Base-by-base conservation (phyloP, 129 eudicot species). In the Helianthus annuus region DNA sequence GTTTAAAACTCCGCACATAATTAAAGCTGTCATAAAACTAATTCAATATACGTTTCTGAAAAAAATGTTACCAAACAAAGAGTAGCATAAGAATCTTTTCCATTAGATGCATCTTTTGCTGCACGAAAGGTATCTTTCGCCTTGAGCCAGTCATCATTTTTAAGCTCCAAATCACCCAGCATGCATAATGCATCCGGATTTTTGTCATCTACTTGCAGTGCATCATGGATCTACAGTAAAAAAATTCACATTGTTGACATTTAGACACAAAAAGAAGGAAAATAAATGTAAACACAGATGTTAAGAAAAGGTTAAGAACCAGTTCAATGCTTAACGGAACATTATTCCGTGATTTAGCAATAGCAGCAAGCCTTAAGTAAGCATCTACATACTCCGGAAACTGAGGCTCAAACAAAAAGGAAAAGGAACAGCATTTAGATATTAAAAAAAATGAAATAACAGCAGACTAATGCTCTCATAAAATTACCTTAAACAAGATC, bases 71-170 rank as follows among this genome's bases (percentile, higher is more conserved):
- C 98, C 93, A 94, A 83, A 81, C 98, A 94, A 75, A 94, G 88
- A 71, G 96, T 82, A 71, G 93, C 97, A 83, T 90, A 94, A 71
- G 95, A 86, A 84, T 94, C 98, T 67, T 90, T 90, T 72, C 87
- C 93, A 78, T 79, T 83, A 70, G 91, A 78, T 56, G 92, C 88
- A 64, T 93, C 98, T 73, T 85, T 90, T 65, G 98, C 98, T 44
- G 93, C 86, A 67, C 91, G 91, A 62, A 94, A 94, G 7, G 98
- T 94, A 68, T 90, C 98, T 82, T 94, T 94, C 66, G 98, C 98
- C 79, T 87, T 94, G 74, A 94, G 89, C 98, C 98, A 94, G 56
- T 94, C 98, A 81, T 90, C 97, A 48, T 94, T 94, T 81, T 94
- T 94, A 73, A 94, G 98, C 81, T 94, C 98, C 82, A 94, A 84